Conservation (phyloP, 2,329 filamentous ascomycete species). For the Pyrenochaeta sp. region DNA sequence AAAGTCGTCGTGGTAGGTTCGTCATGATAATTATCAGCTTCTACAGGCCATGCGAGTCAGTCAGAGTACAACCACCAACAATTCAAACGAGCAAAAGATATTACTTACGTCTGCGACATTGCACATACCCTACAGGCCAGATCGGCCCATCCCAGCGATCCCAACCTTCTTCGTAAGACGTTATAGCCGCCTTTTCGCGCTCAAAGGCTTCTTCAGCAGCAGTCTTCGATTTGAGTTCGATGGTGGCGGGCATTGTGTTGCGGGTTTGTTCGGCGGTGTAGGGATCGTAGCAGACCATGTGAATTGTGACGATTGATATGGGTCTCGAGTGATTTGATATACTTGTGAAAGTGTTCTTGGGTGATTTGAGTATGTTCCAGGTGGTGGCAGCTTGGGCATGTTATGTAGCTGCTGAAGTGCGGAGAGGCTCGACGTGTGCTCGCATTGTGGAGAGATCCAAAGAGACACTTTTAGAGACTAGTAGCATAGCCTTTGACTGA, state of each 20-base stretch:
- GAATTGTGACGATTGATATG: slow-evolving; percentile 3
- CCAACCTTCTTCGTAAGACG: slow-evolving; percentile 38
- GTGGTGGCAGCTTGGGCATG: no score
- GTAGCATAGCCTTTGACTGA: background rate
- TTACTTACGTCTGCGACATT: slow-evolving; percentile 32
- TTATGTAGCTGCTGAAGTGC: background rate
- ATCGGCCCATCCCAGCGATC: slow-evolving; percentile 37
- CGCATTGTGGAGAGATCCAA: background rate
- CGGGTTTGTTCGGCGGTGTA: slow-evolving; percentile 1
- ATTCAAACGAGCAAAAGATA: background rate
- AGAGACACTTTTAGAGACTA: background rate
- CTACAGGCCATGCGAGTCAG: background rate
- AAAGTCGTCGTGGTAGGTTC: background rate
- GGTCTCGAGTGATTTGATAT: slow-evolving; percentile 3
- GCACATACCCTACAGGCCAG: slow-evolving; percentile 33
- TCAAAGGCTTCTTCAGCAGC: slow-evolving; percentile 30
- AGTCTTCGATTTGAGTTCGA: slow-evolving; percentile 7
- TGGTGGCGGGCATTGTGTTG: slow-evolving; percentile 15
- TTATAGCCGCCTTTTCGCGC: slow-evolving; percentile 31
- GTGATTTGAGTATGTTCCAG: background rate
- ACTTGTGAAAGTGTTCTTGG: slow-evolving; percentile 4
- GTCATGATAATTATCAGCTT: background rate
- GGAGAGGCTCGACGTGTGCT: background rate
- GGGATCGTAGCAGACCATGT: slow-evolving; percentile 10
- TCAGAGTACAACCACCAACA: background rate